Conservation (phyloP, 73 alveolate species). For the Blepharisma japonicum region DNA sequence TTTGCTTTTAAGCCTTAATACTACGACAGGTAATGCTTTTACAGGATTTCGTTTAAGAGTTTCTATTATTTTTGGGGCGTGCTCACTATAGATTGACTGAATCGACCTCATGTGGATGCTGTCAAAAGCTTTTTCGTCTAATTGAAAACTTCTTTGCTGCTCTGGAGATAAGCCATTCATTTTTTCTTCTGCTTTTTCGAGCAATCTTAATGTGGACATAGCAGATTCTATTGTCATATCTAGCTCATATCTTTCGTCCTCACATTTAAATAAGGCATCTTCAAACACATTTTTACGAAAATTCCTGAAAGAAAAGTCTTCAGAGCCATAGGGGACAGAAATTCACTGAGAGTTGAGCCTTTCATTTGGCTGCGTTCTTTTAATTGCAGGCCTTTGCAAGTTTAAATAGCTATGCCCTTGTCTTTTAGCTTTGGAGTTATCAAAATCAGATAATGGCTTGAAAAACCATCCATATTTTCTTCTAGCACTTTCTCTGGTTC, state of each 20-base stretch:
- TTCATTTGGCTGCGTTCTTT: neutral
- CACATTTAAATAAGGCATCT: constrained; percentile 58
- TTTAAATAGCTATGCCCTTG: constrained; percentile 10
- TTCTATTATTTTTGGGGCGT: constrained; percentile 36
- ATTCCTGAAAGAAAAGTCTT: constrained; percentile 47
- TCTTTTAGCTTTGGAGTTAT: neutral
- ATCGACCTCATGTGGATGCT: neutral
- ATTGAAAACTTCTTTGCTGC: neutral
- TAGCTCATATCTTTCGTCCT: constrained; percentile 60
- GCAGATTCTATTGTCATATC: constrained; percentile 39
- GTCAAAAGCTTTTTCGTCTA: neutral
- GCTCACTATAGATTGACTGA: constrained; percentile 7
- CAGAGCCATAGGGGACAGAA: constrained; percentile 47
- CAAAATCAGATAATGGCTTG: neutral
- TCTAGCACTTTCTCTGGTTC: neutral
- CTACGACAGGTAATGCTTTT: constrained; percentile 39
- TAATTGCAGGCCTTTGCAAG: constrained; percentile 9
- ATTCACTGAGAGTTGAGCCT: neutral
- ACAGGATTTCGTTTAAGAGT: constrained; percentile 39
- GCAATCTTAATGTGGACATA: neutral
- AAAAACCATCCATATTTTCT: neutral
- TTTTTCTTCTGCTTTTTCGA: constrained; percentile 20
- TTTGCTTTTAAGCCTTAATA: constrained; percentile 42
- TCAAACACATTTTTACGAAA: constrained; percentile 57
- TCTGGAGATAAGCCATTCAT: constrained; percentile 1